A percentile compares a stretch with the other conserved stretches of the same genome.
phyloP scores from a whole-genome alignment of 2,329 filamentous ascomycete genomes.

The Pyricularia sp. region DNA sequence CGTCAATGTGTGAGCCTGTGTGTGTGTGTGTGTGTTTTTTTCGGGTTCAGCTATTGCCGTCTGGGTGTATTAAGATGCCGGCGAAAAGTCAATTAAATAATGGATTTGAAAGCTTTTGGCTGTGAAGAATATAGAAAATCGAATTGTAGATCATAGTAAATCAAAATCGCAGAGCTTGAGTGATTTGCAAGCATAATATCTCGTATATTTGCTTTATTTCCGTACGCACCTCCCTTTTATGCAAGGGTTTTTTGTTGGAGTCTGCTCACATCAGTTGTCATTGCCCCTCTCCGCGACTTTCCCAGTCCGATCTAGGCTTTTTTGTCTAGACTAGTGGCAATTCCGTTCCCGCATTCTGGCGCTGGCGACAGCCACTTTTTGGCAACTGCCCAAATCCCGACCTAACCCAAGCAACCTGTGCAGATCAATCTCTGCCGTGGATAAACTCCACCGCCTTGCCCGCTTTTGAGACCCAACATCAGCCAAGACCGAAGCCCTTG shows the following conservation, averaged over 20 bases:
- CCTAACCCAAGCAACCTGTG: not conserved
- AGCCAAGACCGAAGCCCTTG: not conserved
- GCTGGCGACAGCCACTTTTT: not conserved
- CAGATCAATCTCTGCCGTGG: slow-evolving; percentile 1
- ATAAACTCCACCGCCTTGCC: not conserved
- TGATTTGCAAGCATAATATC: not conserved
- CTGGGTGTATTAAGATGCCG: not conserved
- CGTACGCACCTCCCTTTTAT: not conserved
- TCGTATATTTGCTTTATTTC: not conserved
- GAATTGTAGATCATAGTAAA: not conserved
- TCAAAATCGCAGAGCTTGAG: not conserved
- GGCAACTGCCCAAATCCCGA: not conserved
- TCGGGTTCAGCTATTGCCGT: not conserved
- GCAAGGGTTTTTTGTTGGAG: not conserved
- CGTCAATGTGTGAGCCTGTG: not conserved
- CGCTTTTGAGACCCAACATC: slow-evolving; percentile 1
- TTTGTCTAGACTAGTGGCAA: not conserved
- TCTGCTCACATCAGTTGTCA: not conserved
- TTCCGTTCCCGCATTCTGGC: not conserved
- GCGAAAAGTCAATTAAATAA: not conserved
- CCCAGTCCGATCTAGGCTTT: not conserved
- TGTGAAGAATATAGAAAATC: not conserved
- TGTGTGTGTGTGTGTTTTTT: no score
- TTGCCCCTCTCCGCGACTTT: not conserved
- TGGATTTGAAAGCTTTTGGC: not conserved